phyloP scores from a whole-genome alignment of 176 grass and related monocot genomes.

The Avena insularis region DNA sequence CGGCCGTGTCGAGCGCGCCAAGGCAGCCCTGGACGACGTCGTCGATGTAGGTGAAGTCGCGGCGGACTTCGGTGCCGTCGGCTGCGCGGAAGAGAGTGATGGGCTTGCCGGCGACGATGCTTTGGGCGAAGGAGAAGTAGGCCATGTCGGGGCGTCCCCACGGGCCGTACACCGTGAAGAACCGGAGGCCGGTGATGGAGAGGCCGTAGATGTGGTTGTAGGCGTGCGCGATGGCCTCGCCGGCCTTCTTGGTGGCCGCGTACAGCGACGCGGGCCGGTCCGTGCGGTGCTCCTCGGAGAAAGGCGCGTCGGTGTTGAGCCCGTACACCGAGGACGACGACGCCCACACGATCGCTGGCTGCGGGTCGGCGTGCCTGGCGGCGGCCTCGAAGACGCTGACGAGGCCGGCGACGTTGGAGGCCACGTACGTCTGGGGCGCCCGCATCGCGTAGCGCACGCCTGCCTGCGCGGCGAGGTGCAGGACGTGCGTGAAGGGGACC shows the following conservation, averaged over 20 bases:
- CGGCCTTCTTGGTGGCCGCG: constrained; percentile 98
- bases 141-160: constrained; percentile 99
- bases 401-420: constrained; percentile 91
- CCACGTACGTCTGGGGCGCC: constrained; percentile 84
- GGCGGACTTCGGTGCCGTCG: constrained; percentile 62
- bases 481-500: constrained; percentile 78
- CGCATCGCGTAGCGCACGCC: constrained; percentile 87
- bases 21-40: constrained; percentile 87
- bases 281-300: constrained; percentile 94
- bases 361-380: constrained; percentile 76
- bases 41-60: constrained; percentile 97
- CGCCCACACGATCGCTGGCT: constrained; percentile 95
- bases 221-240: constrained; percentile 93
- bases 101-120: constrained; percentile 77
- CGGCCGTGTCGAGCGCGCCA: constrained; percentile 83
- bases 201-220: constrained; percentile 99
- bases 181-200: constrained; percentile 89
- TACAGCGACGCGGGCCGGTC: constrained; percentile 89
- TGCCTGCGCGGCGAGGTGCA: constrained; percentile 96
- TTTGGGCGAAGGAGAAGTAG: constrained; percentile 85
- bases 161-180: constrained; percentile 98
- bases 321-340: constrained; percentile 97
- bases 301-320: constrained; percentile 72
- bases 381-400: constrained; percentile 77
- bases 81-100: constrained; percentile 76